Conservation (phyloP, 2,329 filamentous ascomycete species). For the Endoconidiophora polonica region DNA sequence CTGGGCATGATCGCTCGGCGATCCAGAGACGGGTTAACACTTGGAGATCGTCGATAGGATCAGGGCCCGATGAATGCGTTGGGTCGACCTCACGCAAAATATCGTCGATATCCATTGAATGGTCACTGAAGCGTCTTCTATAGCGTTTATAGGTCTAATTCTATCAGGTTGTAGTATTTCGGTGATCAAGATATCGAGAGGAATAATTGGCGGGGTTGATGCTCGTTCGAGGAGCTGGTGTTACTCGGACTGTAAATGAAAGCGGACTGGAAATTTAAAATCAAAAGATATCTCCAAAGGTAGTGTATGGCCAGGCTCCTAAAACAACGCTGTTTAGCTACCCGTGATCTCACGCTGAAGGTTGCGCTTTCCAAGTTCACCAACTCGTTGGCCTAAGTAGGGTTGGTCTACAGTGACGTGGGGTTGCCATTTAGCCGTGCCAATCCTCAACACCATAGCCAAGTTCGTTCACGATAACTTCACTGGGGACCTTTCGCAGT, state of each 20-base stretch:
- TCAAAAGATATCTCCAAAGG: too few relatives aligned
- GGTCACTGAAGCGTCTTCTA: too few relatives aligned
- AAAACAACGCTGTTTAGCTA: too few relatives aligned
- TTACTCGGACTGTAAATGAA: neutral
- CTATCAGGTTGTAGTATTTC: neutral
- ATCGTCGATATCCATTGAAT: constrained; percentile 59
- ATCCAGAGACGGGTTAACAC: constrained; percentile 84
- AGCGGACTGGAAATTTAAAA: too few relatives aligned
- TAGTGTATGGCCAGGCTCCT: too few relatives aligned
- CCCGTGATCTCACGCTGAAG: too few relatives aligned
- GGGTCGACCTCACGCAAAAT: constrained; percentile 61
- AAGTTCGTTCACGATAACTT: too few relatives aligned
- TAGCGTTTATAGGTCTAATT: too few relatives aligned
- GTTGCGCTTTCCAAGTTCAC: neutral
- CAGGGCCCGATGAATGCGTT: constrained; percentile 34
- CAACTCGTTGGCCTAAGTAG: neutral
- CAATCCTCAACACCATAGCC: neutral
- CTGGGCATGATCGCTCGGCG: constrained; percentile 75
- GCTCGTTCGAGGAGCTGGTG: too few relatives aligned
- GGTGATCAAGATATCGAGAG: neutral
- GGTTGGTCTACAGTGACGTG: constrained; percentile 1
- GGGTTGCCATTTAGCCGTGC: neutral
- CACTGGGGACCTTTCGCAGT: too few relatives aligned
- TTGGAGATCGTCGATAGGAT: constrained; percentile 58
- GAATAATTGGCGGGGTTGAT: neutral